Percentiles rank a stretch among this genome's conserved stretches.
phyloP scores from a whole-genome alignment of 495 filamentous ascomycete genomes.

The Patellaria atrata region DNA sequence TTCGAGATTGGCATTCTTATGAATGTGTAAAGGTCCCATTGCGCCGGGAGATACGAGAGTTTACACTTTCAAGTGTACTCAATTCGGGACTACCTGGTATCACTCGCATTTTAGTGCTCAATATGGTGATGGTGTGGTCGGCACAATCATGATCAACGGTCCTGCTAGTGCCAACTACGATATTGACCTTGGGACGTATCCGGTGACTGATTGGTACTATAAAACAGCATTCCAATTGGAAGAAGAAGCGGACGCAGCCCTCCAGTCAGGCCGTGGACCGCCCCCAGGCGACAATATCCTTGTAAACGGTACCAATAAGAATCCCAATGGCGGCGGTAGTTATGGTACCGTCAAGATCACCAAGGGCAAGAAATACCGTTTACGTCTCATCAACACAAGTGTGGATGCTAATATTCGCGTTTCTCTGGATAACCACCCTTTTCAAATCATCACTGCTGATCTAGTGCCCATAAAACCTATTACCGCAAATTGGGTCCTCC shows the following conservation, averaged over 20 bases:
- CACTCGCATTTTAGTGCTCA: conserved; percentile 25
- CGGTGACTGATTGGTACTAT: conserved; percentile 28
- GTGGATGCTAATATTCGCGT: conserved; percentile 24
- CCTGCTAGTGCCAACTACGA: conserved; percentile 28
- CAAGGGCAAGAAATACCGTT: conserved; percentile 25
- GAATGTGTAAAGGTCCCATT: conserved; percentile 20
- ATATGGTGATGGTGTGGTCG: conserved; percentile 26
- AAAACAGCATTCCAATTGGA: conserved; percentile 17
- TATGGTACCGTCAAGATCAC: conserved; percentile 21
- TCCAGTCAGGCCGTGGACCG: conserved; percentile 9
- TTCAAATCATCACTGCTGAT: conserved; percentile 25
- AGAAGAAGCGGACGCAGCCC: conserved; percentile 11
- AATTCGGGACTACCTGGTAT: conserved; percentile 29
- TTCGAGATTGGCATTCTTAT: too few species aligned
- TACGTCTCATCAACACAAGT: conserved; percentile 27
- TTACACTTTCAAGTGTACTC: conserved; percentile 25
- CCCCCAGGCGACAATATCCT: conserved; percentile 24
- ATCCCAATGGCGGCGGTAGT: conserved; percentile 18
- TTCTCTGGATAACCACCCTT: conserved; percentile 23
- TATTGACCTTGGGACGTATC: conserved; percentile 23
- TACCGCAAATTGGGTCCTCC: conserved; percentile 8
- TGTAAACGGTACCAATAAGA: conserved; percentile 26
- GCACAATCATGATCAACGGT: conserved; percentile 26
- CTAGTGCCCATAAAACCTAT: conserved; percentile 25
- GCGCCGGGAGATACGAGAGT: conserved; percentile 23